Percentiles rank a stretch among this genome's conserved stretches.
phyloP scores from a whole-genome alignment of 2,329 filamentous ascomycete genomes.

The Pyrenophora seminiperda region DNA sequence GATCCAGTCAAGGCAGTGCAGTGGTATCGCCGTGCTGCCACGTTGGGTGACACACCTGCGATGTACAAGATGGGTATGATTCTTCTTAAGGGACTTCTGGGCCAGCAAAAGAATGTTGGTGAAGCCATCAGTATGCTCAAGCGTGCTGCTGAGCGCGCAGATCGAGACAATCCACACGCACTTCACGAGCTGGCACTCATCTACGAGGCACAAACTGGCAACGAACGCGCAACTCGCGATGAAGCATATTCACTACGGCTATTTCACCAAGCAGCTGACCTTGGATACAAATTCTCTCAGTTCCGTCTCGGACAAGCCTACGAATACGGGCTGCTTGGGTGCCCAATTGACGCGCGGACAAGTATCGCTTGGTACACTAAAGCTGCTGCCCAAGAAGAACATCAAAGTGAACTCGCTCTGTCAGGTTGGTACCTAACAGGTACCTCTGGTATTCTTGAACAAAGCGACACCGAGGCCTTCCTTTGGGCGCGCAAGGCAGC shows the following conservation, averaged over 20 bases:
- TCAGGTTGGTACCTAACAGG: constrained; percentile 87
- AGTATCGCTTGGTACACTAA: constrained; percentile 94
- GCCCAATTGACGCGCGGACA: constrained; percentile 78
- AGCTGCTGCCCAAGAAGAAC: constrained; percentile 90
- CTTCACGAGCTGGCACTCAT: constrained; percentile 80
- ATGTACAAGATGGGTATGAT: constrained; percentile 99
- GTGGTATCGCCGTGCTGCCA: constrained; percentile 95
- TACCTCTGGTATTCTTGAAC: constrained; percentile 81
- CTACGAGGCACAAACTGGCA: constrained; percentile 68
- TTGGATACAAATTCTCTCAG: constrained; percentile 95
- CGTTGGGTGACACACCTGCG: constrained; percentile 85
- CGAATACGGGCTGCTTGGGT: constrained; percentile 86
- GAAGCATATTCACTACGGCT: constrained; percentile 80
- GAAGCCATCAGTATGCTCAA: constrained; percentile 94
- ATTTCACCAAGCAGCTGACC: constrained; percentile 81
- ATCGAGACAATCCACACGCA: constrained; percentile 89
- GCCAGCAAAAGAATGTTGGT: constrained; percentile 77
- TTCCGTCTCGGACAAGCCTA: constrained; percentile 86
- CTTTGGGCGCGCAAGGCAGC: constrained; percentile 96
- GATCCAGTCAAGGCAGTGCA: constrained; percentile 94
- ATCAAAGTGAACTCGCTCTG: constrained; percentile 75
- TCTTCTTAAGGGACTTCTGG: constrained; percentile 87
- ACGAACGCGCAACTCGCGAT: constrained; percentile 72
- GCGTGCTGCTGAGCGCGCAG: constrained; percentile 84
- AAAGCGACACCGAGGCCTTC: constrained; percentile 95